Evolutionary conservation across 192 early-diverging fungal species (phyloP).

Genomic region (Rhizoclosmatium globosum): DNA sequence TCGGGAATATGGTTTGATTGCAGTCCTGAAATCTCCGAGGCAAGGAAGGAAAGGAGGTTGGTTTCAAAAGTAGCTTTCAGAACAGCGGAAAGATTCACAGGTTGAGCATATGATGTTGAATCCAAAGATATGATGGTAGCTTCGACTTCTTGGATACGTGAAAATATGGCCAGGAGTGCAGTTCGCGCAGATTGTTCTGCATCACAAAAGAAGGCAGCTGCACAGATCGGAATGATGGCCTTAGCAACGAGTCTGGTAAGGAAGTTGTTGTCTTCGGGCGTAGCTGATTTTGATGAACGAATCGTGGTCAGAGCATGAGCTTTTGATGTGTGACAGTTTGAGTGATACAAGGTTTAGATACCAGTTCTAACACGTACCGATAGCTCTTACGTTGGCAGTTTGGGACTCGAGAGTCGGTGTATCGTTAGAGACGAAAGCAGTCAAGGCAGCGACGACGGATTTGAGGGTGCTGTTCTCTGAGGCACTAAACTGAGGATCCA

Average conservation of each 20-base stretch:
- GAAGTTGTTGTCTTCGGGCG: neutral
- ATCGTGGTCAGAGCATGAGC: neutral
- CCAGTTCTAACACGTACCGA: neutral
- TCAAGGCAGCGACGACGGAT: neutral
- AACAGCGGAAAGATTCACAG: neutral
- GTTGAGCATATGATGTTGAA: neutral
- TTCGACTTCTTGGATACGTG: constrained; percentile 8
- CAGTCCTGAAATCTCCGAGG: neutral
- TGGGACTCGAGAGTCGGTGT: neutral
- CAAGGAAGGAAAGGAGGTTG: neutral
- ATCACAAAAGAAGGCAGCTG: constrained; percentile 16
- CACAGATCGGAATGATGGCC: neutral
- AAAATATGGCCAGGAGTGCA: constrained; percentile 18
- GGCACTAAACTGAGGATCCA: neutral
- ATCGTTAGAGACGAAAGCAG: neutral
- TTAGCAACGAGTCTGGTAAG: neutral
- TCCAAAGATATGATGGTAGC: neutral
- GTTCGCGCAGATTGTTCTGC: constrained; percentile 7
- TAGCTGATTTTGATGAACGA: neutral
- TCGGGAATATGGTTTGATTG: neutral
- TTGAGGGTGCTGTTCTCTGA: neutral
- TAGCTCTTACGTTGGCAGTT: neutral
- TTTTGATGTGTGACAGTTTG: neutral
- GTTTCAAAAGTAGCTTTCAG: constrained; percentile 2
- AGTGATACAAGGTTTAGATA: neutral